phyloP scores from a whole-genome alignment of 306 rosid genomes.

The Lathyrus oleraceus region DNA sequence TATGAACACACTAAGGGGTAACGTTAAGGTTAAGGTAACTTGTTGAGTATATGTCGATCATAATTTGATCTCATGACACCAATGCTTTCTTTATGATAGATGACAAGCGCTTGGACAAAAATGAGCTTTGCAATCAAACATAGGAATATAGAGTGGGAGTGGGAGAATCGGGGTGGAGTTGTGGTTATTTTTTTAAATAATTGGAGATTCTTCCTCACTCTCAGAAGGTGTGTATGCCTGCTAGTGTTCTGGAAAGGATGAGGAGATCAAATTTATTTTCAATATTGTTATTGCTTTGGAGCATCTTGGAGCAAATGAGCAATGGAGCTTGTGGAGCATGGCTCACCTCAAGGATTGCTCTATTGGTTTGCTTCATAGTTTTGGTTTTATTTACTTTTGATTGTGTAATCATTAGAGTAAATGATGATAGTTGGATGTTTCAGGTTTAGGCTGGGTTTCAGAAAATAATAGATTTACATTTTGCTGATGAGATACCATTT shows the following conservation, averaged over 20 bases:
- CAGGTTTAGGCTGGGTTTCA: conserved; percentile 38
- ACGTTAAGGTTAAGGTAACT: conserved; percentile 80
- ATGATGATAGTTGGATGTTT: conserved; percentile 44
- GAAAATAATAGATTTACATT: conserved; percentile 21
- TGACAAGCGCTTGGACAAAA: conserved; percentile 98
- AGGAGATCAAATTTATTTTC: conserved; percentile 85
- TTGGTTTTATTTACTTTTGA: conserved; percentile 68
- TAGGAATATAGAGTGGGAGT: conserved; percentile 99
- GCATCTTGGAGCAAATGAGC: conserved; percentile 99
- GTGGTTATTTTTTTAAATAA: conserved; percentile 77
- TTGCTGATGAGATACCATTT: conserved; percentile 34
- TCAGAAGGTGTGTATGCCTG: conserved; percentile 90
- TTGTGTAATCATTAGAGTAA: conserved; percentile 55
- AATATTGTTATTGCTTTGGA: conserved; percentile 90
- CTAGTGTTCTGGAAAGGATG: conserved; percentile 95
- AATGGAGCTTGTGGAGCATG: conserved; percentile 99
- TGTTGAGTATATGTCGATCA: conserved; percentile 71
- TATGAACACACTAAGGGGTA: conserved; percentile 38
- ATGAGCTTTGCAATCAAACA: conserved; percentile 99
- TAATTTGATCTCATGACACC: conserved; percentile 85
- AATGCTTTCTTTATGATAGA: conserved; percentile 99
- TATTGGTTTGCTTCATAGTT: conserved; percentile 99
- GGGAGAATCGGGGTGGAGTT: conserved; percentile 99
- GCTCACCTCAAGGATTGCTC: conserved; percentile 99
- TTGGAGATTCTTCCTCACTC: conserved; percentile 98